phyloP scores from a whole-genome alignment of 2,329 filamentous ascomycete genomes.

The Chaetoscypha palmicola region DNA sequence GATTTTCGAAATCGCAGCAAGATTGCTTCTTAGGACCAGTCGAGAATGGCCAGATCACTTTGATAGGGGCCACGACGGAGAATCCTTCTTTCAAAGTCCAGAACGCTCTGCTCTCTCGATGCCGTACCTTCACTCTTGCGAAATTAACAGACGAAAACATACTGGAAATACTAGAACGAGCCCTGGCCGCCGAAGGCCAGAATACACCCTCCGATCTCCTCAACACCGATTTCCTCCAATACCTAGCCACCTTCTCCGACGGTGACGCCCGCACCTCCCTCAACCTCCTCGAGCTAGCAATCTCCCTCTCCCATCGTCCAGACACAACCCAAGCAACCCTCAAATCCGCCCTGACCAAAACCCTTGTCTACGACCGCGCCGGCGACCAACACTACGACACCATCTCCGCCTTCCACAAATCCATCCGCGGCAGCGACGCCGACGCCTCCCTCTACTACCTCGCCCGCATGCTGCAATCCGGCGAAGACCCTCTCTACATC shows the following conservation, averaged over 20 bases:
- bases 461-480: constrained; percentile 88
- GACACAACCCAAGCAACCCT: constrained; percentile 67
- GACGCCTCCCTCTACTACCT: constrained; percentile 93
- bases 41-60: constrained; percentile 79
- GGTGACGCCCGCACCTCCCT: constrained; percentile 90
- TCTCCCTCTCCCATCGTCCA: constrained; percentile 62
- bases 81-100: constrained; percentile 95
- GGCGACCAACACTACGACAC: constrained; percentile 98
- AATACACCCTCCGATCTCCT: constrained; percentile 48
- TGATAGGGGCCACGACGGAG: constrained; percentile 94
- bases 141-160: constrained; percentile 69
- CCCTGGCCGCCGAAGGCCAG: constrained; percentile 54
- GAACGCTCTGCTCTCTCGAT: constrained; percentile 78
- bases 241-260: constrained; percentile 80
- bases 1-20: constrained; percentile 71
- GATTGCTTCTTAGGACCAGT: constrained; percentile 92
- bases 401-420: constrained; percentile 96
- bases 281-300: constrained; percentile 83
- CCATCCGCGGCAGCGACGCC: constrained; percentile 76
- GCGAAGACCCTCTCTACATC: constrained; percentile 88
- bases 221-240: constrained; percentile 68
- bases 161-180: constrained; percentile 66
- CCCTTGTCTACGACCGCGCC: constrained; percentile 86
- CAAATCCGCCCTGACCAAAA: constrained; percentile 80
- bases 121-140: constrained; percentile 79